Evolutionary conservation across 495 filamentous ascomycete species (phyloP).

Genomic region (Monascus purpureus): DNA sequence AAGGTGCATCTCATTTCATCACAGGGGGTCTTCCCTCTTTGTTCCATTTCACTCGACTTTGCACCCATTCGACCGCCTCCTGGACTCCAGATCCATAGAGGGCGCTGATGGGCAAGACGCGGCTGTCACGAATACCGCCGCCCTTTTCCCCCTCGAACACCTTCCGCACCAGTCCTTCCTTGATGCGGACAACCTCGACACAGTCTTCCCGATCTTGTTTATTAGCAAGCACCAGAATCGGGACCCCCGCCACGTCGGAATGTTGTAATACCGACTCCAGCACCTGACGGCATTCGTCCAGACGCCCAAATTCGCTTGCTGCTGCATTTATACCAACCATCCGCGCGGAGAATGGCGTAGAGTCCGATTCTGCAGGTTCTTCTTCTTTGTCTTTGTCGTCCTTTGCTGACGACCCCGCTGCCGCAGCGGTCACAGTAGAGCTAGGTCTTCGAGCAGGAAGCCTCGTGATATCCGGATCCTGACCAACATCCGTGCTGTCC

Average conservation of each 20-base stretch:
- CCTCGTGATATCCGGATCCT: constrained; percentile 42
- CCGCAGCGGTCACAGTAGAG: constrained; percentile 8
- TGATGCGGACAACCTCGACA: constrained; percentile 91
- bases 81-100: constrained; percentile 80
- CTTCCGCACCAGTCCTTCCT: constrained; percentile 85
- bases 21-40: constrained; percentile 82
- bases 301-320: constrained; percentile 44
- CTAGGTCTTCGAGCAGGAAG: constrained; percentile 18
- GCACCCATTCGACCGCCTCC: constrained; percentile 93
- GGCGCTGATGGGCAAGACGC: constrained; percentile 84
- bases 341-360: constrained; percentile 17
- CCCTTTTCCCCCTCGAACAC: constrained; percentile 92
- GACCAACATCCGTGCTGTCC: constrained; percentile 82
- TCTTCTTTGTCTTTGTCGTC: neutral
- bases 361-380: constrained; percentile 1
- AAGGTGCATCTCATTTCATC: constrained; percentile 79
- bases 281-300: constrained; percentile 81
- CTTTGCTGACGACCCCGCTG: constrained; percentile 10
- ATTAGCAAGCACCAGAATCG: constrained; percentile 84
- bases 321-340: constrained; percentile 27
- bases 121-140: constrained; percentile 67
- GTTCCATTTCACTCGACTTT: constrained; percentile 87
- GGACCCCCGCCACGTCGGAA: constrained; percentile 76
- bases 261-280: constrained; percentile 74
- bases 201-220: constrained; percentile 97